Evolutionary conservation across 148 eudicot genomes (phyloP), one percentile per base, ranked within the genome.

Genomic region (Fallopia convolvulus): DNA sequence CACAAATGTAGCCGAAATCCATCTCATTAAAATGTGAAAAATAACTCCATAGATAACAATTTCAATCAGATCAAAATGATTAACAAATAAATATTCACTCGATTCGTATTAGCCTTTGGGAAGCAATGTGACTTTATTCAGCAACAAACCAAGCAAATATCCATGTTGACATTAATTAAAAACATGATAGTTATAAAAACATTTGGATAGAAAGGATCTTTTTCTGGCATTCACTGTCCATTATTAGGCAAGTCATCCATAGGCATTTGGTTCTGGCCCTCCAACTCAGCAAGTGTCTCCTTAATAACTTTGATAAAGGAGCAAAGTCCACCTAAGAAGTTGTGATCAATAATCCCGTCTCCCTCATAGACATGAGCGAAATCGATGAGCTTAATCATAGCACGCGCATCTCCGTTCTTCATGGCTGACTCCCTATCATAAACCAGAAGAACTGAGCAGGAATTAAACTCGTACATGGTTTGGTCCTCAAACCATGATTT

Each of bases 401-500:
- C 87, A 36, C 78, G 76, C 0, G 87, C 78, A 77, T 76, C 74
- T 77, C 72, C 74, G 32, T 84, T 88, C 42, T 84, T 49, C 60
- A 76, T 53, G 12, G 78, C 80, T 47, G 84, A 80, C 77, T 83
- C 89, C 83, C 86, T 88, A 42, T 90, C 97, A 70, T 76, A 89
- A 70, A 83, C 77, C 76, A 96, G 72, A 48, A 93, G 87, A 83
- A 91, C 48, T 8, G 98, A 94, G 78, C 92, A 88, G 3, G 92
- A 83, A 81, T 83, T 79, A 74, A 95, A 91, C 66, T 95, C 98
- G 56, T 83, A 93, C 36, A 80, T 75, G 0, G 99, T 95, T 82
- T 95, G 99, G 70, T 90, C 89, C 79, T 95, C 99, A 76, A 95
- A 93, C 99, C 99, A 95, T 44, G 92, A 85, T 81, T 95, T 95